Evolutionary conservation across 768 basidiomycete species (phyloP), one percentile per base, ranked within the genome.

Genomic region (Boletus rubropictus): DNA sequence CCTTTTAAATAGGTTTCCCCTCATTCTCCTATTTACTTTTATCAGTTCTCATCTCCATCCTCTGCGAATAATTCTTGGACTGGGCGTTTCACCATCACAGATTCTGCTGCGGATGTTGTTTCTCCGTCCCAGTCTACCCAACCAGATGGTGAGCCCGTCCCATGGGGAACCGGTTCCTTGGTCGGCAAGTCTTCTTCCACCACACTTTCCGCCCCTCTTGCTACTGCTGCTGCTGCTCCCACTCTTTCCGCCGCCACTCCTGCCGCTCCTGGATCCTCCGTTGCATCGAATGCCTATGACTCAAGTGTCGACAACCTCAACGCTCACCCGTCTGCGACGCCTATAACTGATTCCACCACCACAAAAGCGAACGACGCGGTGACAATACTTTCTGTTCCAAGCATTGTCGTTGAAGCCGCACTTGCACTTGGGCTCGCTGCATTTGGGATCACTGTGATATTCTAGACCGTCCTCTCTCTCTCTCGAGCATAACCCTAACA

Each of bases 11-110:
- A 85, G 82, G 85, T 89, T 32, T 68, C 68, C 17, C 76, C 78
- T 17, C 71, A 84, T 63, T 72, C 87, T 2, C 59, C 79, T 31
- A 80, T 89, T 53, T 90, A 89, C 70, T 90, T 89, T 71, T 87
- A 87, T 65, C 85, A 89, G 57, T 89, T 86, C 72, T 70, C 77
- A 14, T 65, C 78, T 1, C 67, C 75, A 0, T 57, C 51, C 6
- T 59, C 77, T 1, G 1, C 65, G 31, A 59, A 58, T 40, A 72
- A 69, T 59, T 53, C 57, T 20, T 91, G 89, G 89, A 86, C 86
- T 2, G 80, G 78, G 14, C 84, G 89, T 20, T 90, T 89, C 72
- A 70, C 82, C 29, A 87, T 91, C 58, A 79, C 82, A 3, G 76
- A 73, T 28, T 37, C 73, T 4, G 54, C 62, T 21, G 80, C 78